phyloP scores from a whole-genome alignment of 768 basidiomycete species.

The Leucosporidium creatinivorum region DNA sequence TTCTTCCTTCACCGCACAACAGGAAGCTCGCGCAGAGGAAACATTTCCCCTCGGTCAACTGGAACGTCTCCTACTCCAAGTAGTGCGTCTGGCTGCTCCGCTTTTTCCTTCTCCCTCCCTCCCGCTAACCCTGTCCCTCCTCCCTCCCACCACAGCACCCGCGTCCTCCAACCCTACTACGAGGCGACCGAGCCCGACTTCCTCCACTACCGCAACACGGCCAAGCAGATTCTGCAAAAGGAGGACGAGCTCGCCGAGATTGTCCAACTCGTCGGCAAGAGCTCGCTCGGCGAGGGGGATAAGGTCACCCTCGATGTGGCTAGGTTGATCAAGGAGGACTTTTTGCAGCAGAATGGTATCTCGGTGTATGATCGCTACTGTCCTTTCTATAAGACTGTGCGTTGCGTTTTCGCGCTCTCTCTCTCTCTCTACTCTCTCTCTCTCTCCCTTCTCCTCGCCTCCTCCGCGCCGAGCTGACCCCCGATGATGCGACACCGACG shows the following conservation, averaged over 20 bases:
- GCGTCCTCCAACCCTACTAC: slow-evolving; percentile 58
- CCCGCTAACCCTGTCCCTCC: not conserved
- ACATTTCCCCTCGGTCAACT: slow-evolving; percentile 99
- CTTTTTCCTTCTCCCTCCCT: not conserved
- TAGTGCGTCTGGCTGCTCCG: slow-evolving; percentile 46
- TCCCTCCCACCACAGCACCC: slow-evolving; percentile 14
- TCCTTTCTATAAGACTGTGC: slow-evolving; percentile 90
- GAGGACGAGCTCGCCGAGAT: slow-evolving; percentile 98
- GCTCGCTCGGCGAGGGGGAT: slow-evolving; percentile 89
- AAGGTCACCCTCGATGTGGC: slow-evolving; percentile 98
- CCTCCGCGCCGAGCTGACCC: too few relatives aligned
- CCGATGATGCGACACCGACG: too few relatives aligned
- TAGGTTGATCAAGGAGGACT: slow-evolving; percentile 93
- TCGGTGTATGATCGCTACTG: slow-evolving; percentile 95
- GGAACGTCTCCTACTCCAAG: slow-evolving; percentile 99
- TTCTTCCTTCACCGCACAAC: not conserved
- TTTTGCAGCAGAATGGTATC: slow-evolving; percentile 97
- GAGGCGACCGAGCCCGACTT: slow-evolving; percentile 88
- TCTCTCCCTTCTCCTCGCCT: not conserved
- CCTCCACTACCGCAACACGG: slow-evolving; percentile 79
- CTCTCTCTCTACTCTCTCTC: too few relatives aligned
- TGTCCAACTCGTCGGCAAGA: slow-evolving; percentile 98
- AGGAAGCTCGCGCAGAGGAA: slow-evolving; percentile 91
- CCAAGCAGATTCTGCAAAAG: slow-evolving; percentile 96
- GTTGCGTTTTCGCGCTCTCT: not conserved